Conservation (phyloP, 2,329 filamentous ascomycete species). For the Diaporthe vaccinii region DNA sequence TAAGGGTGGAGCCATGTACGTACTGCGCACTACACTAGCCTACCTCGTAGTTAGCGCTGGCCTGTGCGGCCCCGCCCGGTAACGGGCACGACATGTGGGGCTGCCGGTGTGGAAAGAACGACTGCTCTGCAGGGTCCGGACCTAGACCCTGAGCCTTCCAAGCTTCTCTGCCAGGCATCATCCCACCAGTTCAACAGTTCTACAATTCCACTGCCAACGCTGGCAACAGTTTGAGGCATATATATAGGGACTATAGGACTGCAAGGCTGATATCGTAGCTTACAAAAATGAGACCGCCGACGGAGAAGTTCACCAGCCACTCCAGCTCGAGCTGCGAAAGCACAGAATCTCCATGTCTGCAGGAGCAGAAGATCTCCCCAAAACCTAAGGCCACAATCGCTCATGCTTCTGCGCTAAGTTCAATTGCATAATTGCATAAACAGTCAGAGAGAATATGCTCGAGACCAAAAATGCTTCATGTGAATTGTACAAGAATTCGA, state of each 20-base stretch:
- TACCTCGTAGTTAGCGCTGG: constrained; percentile 21
- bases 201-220: not conserved
- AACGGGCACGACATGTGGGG: constrained; percentile 32
- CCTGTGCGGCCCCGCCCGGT: constrained; percentile 33
- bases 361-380: too few species aligned
- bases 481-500: not conserved
- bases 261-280: too few species aligned
- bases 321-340: too few species aligned
- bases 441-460: not conserved
- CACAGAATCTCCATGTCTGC: too few species aligned
- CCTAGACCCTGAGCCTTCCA: not conserved
- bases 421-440: not conserved
- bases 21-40: not conserved
- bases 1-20: not conserved
- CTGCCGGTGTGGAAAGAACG: not conserved
- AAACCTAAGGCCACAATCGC: too few species aligned
- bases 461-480: not conserved
- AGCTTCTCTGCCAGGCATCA: not conserved
- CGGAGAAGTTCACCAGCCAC: too few species aligned
- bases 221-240: not conserved
- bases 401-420: too few species aligned
- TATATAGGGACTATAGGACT: too few species aligned
- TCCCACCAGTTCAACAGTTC: not conserved
- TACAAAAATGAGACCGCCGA: too few species aligned
- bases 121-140: constrained; percentile 6